phyloP scores from a whole-genome alignment of 192 early-diverging fungal species.

The Coemansia sp. region DNA sequence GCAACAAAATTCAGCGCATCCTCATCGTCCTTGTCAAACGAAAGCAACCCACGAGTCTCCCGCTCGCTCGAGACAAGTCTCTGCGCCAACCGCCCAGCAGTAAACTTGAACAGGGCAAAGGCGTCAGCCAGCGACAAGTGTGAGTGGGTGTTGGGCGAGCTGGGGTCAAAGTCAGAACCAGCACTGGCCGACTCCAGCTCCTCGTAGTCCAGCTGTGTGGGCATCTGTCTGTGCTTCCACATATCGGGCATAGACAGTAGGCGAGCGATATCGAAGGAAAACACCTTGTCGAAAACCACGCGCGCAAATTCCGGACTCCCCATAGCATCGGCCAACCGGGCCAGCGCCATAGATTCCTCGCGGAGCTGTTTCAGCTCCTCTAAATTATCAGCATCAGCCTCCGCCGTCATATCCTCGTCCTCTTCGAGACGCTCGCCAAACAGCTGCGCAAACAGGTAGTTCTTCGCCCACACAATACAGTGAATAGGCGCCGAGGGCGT shows the following conservation, averaged over 20 bases:
- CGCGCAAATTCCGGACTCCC: slow-evolving; percentile 60
- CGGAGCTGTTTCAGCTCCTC: slow-evolving; percentile 74
- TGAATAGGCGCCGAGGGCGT: slow-evolving; percentile 95
- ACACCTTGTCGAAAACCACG: slow-evolving; percentile 78
- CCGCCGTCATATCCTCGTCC: slow-evolving; percentile 26
- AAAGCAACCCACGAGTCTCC: slow-evolving; percentile 18
- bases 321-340: slow-evolving; percentile 61
- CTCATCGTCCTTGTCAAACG: slow-evolving; percentile 97
- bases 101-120: slow-evolving; percentile 66
- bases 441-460: slow-evolving; percentile 81
- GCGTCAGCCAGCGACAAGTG: slow-evolving; percentile 72
- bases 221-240: slow-evolving; percentile 76
- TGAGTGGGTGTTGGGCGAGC: slow-evolving; percentile 62
- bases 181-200: slow-evolving; percentile 16
- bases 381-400: slow-evolving; percentile 57
- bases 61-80: neutral
- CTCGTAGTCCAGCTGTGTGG: slow-evolving; percentile 65
- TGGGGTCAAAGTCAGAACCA: slow-evolving; percentile 13
- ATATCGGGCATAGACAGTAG: slow-evolving; percentile 83
- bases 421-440: slow-evolving; percentile 61
- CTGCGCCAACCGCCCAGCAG: slow-evolving; percentile 30
- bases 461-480: slow-evolving; percentile 99
- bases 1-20: slow-evolving; percentile 93
- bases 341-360: slow-evolving; percentile 71
- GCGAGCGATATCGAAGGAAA: slow-evolving; percentile 73